Evolutionary conservation across 345 rosid genomes (phyloP).

Genomic region (Melaleuca quinquenervia): DNA sequence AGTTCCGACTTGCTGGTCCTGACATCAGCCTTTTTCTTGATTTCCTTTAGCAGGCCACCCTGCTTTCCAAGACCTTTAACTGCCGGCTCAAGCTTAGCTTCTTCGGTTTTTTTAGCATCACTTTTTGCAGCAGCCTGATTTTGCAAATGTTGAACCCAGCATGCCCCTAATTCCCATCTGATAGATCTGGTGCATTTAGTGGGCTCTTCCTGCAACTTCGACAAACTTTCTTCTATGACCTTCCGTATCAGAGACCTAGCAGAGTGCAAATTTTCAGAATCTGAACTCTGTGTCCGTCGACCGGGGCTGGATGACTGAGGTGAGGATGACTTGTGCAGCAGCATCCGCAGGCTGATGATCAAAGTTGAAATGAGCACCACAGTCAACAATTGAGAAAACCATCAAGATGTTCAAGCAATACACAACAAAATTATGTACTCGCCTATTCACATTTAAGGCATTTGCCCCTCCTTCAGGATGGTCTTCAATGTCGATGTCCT

Average conservation of each 20-base stretch:
- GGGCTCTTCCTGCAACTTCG: slow-evolving; percentile 58
- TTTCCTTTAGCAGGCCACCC: slow-evolving; percentile 81
- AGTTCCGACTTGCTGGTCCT: slow-evolving; percentile 52
- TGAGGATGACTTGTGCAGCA: slow-evolving; percentile 60
- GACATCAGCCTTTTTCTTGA: slow-evolving; percentile 72
- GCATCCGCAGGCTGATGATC: slow-evolving; percentile 74
- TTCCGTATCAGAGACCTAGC: slow-evolving; percentile 62
- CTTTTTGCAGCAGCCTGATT: slow-evolving; percentile 78
- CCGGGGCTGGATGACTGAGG: slow-evolving; percentile 30
- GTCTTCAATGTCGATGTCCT: slow-evolving; percentile 69
- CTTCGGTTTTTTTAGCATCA: slow-evolving; percentile 64
- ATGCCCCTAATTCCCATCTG: slow-evolving; percentile 96
- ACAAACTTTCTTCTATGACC: slow-evolving; percentile 61
- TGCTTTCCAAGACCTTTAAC: slow-evolving; percentile 98
- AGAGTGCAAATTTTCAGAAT: slow-evolving; percentile 37
- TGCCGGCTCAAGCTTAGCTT: slow-evolving; percentile 63
- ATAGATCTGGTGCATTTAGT: slow-evolving; percentile 37
- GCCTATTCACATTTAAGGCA: slow-evolving; percentile 88
- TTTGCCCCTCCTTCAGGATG: slow-evolving; percentile 94
- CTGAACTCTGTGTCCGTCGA: slow-evolving; percentile 54
- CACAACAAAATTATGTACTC: background rate
- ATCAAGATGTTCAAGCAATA: background rate
- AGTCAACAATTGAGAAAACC: background rate
- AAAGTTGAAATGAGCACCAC: slow-evolving; percentile 9
- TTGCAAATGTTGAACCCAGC: slow-evolving; percentile 95